Evolutionary conservation across 2,329 filamentous ascomycete species (phyloP).

Genomic region (Pseudogymnoascus verrucosus): DNA sequence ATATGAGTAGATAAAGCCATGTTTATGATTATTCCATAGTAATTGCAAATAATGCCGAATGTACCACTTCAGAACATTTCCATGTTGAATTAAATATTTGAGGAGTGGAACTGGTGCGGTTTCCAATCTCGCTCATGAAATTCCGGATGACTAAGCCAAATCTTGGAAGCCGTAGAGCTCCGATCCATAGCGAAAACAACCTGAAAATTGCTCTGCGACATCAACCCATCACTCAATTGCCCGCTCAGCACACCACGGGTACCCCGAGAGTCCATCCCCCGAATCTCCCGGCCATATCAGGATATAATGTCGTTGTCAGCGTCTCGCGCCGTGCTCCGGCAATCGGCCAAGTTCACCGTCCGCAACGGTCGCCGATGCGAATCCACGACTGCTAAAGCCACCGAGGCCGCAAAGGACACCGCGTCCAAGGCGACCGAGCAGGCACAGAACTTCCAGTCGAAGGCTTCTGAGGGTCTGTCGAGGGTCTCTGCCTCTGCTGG

Average conservation of each 20-base stretch:
- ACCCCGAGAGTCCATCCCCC: conserved; percentile 16
- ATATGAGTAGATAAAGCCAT: not conserved
- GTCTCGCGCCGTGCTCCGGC: conserved; percentile 25
- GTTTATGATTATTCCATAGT: conserved; percentile 7
- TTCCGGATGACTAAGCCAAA: conserved; percentile 6
- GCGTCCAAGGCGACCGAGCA: conserved; percentile 36
- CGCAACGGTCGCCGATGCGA: conserved; percentile 45
- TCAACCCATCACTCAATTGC: conserved; percentile 22
- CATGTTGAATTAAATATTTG: conserved; percentile 1
- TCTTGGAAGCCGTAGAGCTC: conserved; percentile 9
- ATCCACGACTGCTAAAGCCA: conserved; percentile 45
- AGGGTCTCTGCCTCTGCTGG: conserved; percentile 74
- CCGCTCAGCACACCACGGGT: conserved; percentile 17
- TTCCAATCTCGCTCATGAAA: conserved; percentile 8
- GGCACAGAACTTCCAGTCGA: conserved; percentile 43
- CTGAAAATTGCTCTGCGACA: conserved; percentile 13
- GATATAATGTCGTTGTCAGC: conserved; percentile 25
- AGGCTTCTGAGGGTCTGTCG: conserved; percentile 76
- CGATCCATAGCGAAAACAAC: conserved; percentile 9
- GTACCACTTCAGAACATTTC: not conserved
- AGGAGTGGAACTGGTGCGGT: not conserved
- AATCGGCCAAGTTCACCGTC: conserved; percentile 22
- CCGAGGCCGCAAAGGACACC: conserved; percentile 36
- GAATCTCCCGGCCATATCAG: conserved; percentile 16
- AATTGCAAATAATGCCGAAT: not conserved